These are phyloP conservation scores for Komagataella pastoris DNA, from an alignment of 805 yeast species.

Conservation along the genomic window DNA sequence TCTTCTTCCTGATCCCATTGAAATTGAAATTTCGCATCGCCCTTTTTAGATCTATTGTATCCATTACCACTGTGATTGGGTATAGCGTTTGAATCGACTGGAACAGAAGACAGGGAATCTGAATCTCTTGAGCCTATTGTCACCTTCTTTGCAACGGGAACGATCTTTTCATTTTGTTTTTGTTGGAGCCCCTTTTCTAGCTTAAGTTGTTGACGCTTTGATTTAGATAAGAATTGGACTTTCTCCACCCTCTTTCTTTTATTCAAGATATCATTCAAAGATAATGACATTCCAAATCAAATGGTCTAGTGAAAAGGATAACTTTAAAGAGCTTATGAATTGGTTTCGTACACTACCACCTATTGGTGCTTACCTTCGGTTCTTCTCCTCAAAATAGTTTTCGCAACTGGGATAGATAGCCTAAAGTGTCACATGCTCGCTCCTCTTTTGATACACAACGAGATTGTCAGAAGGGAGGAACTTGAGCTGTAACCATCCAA, in stretches of 20 bases:
- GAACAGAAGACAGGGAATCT: neutral
- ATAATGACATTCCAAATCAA: neutral
- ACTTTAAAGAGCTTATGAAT: neutral
- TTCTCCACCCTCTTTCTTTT: neutral
- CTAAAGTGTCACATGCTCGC: neutral
- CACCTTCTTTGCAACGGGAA: neutral
- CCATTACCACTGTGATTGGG: slow-evolving; percentile 2
- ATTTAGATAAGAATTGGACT: slow-evolving; percentile 28
- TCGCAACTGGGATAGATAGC: neutral
- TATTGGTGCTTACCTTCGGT: neutral
- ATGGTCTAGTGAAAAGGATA: neutral
- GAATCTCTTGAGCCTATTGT: neutral
- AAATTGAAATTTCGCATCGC: slow-evolving; percentile 34
- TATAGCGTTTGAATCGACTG: slow-evolving; percentile 1
- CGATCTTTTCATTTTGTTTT: slow-evolving; percentile 2
- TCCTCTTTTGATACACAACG: neutral
- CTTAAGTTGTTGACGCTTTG: slow-evolving; percentile 25
- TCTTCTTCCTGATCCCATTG: slow-evolving; percentile 65
- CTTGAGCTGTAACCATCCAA: neutral
- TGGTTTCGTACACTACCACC: neutral
- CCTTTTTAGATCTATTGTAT: neutral
- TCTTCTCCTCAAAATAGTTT: neutral
- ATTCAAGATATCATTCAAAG: neutral
- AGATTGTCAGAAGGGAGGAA: neutral
- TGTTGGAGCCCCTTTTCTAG: slow-evolving; percentile 8